Conservation (phyloP, 2,329 filamentous ascomycete species). For the Fonsecaea erecta region DNA sequence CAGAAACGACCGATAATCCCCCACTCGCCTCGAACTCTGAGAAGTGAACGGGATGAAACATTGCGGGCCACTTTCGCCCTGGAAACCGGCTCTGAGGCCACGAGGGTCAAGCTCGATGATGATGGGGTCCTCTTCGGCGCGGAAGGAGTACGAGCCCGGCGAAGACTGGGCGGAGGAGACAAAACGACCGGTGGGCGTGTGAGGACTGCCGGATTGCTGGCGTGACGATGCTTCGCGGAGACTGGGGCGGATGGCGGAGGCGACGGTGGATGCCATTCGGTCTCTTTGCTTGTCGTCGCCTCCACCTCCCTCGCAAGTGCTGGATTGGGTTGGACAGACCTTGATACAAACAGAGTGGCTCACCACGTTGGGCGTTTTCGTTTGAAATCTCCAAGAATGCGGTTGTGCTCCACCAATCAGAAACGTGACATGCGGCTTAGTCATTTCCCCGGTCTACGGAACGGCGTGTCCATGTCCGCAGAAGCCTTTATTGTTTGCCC, state of each 20-base stretch:
- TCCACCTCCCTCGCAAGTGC: slow-evolving; percentile 15
- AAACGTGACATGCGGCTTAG: not conserved
- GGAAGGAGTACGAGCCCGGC: slow-evolving; percentile 58
- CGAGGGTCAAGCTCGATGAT: slow-evolving; percentile 83
- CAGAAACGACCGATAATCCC: slow-evolving; percentile 78
- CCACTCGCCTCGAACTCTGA: slow-evolving; percentile 74
- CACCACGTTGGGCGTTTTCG: not conserved
- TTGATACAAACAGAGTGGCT: not conserved
- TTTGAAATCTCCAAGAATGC: not conserved
- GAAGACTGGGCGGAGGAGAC: slow-evolving; percentile 63
- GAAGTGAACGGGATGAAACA: slow-evolving; percentile 76
- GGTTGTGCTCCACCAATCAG: not conserved
- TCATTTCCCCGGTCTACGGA: no score
- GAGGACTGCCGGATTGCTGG: slow-evolving; percentile 50
- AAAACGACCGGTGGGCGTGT: slow-evolving; percentile 59
- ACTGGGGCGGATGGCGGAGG: slow-evolving; percentile 34
- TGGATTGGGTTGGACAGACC: slow-evolving; percentile 7
- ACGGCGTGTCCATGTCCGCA: no score
- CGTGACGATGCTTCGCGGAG: slow-evolving; percentile 29
- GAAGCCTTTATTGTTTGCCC: no score
- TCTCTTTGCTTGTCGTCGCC: slow-evolving; percentile 15
- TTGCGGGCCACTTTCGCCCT: slow-evolving; percentile 75
- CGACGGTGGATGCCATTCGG: slow-evolving; percentile 31
- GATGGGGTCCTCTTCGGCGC: slow-evolving; percentile 80
- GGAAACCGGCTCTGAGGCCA: slow-evolving; percentile 80